Percentiles rank a stretch among this genome's conserved stretches.
phyloP scores from a whole-genome alignment of 352 stramenopile species.

The Globisporangium viniferum region DNA sequence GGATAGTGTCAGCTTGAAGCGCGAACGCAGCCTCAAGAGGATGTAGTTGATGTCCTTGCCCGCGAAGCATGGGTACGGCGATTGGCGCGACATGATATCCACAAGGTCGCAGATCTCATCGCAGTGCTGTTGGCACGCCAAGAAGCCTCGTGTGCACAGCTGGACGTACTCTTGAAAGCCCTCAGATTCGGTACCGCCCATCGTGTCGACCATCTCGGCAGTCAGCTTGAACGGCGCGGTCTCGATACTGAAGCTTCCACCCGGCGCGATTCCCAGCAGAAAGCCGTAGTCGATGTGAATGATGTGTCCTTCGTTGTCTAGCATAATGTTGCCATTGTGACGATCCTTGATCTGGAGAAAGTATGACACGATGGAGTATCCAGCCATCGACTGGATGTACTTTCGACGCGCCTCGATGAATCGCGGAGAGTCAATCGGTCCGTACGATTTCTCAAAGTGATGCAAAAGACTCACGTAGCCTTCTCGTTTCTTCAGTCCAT shows the following conservation, averaged over 20 bases:
- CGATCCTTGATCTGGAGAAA: constrained; percentile 99
- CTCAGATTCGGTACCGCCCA: constrained; percentile 90
- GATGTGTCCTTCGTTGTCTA: constrained; percentile 97
- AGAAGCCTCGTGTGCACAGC: constrained; percentile 96
- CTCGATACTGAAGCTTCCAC: constrained; percentile 98
- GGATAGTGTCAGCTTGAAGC: constrained; percentile 85
- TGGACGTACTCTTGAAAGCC: constrained; percentile 97
- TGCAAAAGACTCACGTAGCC: constrained; percentile 90
- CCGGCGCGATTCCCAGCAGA: constrained; percentile 97
- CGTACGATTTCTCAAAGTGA: constrained; percentile 97
- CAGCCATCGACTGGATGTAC: constrained; percentile 96
- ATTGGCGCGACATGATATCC: constrained; percentile 95
- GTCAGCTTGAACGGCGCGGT: constrained; percentile 99
- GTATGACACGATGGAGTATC: constrained; percentile 98
- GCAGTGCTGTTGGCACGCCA: constrained; percentile 94
- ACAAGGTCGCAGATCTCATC: constrained; percentile 97
- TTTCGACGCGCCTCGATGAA: constrained; percentile 94
- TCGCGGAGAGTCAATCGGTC: constrained; percentile 68
- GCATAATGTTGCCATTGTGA: constrained; percentile 99
- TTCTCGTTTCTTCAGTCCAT: constrained; percentile 97
- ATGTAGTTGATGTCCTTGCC: constrained; percentile 83
- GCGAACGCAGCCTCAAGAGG: constrained; percentile 78
- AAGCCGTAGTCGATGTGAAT: constrained; percentile 99
- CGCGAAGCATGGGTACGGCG: constrained; percentile 96
- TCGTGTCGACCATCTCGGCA: constrained; percentile 98